A percentile compares a stretch with the other conserved stretches of the same genome.
Conservation (phyloP, 108 stramenopile genomes). For the Fragilaria radians region DNA sequence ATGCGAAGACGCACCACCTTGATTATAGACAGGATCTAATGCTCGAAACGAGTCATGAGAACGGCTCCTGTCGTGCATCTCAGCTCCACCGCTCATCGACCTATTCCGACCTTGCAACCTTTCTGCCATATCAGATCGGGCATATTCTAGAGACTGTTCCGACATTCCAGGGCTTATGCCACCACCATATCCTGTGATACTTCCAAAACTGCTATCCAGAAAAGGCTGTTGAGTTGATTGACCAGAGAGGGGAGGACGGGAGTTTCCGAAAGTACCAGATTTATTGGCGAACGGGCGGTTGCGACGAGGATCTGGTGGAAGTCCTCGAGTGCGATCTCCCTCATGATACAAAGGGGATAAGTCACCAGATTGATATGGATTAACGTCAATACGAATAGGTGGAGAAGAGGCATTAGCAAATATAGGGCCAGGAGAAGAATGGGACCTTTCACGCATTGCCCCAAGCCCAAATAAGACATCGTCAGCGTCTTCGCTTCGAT, state of each 20-base stretch:
- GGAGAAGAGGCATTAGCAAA: not conserved
- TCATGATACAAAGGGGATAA: slow-evolving; percentile 6
- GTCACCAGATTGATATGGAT: not conserved
- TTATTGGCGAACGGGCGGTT: not conserved
- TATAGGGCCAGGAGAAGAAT: slow-evolving; percentile 34
- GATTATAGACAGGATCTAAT: too few species aligned
- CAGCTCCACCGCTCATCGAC: not conserved
- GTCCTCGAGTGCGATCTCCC: slow-evolving; percentile 13
- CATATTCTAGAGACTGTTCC: not conserved
- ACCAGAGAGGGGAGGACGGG: slow-evolving; percentile 4
- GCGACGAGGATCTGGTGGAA: not conserved
- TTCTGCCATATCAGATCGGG: not conserved
- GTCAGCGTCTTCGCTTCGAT: slow-evolving; percentile 13
- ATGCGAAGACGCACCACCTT: too few species aligned
- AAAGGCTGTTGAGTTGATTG: not conserved
- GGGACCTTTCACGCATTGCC: slow-evolving; percentile 36
- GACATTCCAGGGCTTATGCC: not conserved
- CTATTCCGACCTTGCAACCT: not conserved
- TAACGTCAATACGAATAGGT: not conserved
- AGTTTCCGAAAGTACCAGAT: not conserved
- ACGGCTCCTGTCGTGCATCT: not conserved
- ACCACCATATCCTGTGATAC: not conserved
- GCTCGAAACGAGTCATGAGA: not conserved
- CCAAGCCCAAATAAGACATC: slow-evolving; percentile 30
- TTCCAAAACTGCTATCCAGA: slow-evolving; percentile 1